These are phyloP conservation scores for Turritis glabra DNA, from an alignment of 345 rosid species.

Conservation along the genomic window DNA sequence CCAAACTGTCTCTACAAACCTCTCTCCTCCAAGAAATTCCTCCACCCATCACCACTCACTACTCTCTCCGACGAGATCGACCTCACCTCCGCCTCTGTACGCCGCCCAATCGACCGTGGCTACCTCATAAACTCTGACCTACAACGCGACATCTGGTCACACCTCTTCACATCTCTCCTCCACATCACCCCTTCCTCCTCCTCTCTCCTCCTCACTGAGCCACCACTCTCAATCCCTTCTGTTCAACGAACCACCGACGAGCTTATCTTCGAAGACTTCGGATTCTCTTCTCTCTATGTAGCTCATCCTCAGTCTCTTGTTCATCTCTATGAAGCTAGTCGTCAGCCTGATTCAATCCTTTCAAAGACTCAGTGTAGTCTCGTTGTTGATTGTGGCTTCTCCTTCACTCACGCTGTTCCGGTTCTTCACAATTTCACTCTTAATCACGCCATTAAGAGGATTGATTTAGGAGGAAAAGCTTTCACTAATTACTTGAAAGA, in stretches of 20 bases:
- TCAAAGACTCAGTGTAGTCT: slow-evolving; percentile 73
- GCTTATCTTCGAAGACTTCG: slow-evolving; percentile 90
- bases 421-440: slow-evolving; percentile 75
- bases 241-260: slow-evolving; percentile 81
- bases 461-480: slow-evolving; percentile 91
- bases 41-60: slow-evolving; percentile 52
- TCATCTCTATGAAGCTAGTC: slow-evolving; percentile 83
- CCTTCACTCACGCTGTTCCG: slow-evolving; percentile 84
- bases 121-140: slow-evolving; percentile 83
- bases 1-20: slow-evolving; percentile 90
- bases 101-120: slow-evolving; percentile 96
- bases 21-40: slow-evolving; percentile 73
- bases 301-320: slow-evolving; percentile 75
- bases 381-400: slow-evolving; percentile 91
- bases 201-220: slow-evolving; percentile 80
- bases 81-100: slow-evolving; percentile 88
- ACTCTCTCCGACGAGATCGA: slow-evolving; percentile 48
- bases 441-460: slow-evolving; percentile 73
- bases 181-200: slow-evolving; percentile 54
- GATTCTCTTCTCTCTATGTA: slow-evolving; percentile 64
- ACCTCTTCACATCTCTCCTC: slow-evolving; percentile 69
- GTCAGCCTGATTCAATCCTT: slow-evolving; percentile 53
- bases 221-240: slow-evolving; percentile 70
- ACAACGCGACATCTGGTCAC: slow-evolving; percentile 89
- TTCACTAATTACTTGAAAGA: slow-evolving; percentile 90